Evolutionary conservation across 345 rosid genomes (phyloP).

Genomic region (Pugionium cornutum): DNA sequence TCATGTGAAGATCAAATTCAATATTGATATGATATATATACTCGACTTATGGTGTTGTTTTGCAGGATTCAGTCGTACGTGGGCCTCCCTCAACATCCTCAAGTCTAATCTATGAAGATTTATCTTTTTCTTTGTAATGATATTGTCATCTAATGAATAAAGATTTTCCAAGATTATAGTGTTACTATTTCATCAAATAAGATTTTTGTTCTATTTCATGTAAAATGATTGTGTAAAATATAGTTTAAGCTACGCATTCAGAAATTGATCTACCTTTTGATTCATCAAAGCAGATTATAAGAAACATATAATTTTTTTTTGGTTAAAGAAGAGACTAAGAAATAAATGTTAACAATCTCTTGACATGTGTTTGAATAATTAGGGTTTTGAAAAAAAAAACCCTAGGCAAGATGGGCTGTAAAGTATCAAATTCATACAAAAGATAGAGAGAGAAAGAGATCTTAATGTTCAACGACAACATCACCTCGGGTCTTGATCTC

Average conservation of each 20-base stretch:
- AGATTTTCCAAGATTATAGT: not conserved
- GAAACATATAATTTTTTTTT: not conserved
- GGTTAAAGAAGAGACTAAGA: slow-evolving; percentile 13
- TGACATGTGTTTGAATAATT: slow-evolving; percentile 34
- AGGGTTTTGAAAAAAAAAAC: slow-evolving; percentile 40
- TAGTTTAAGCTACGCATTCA: too few species aligned
- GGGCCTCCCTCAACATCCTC: slow-evolving; percentile 20
- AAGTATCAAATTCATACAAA: slow-evolving; percentile 22
- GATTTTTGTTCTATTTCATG: slow-evolving; percentile 3
- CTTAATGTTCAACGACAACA: slow-evolving; percentile 47
- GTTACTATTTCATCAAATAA: not conserved
- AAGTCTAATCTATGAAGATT: slow-evolving; percentile 6
- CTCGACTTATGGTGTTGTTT: slow-evolving; percentile 6
- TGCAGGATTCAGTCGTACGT: slow-evolving; percentile 19
- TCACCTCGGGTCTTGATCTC: slow-evolving; percentile 62
- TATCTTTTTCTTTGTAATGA: slow-evolving; percentile 7
- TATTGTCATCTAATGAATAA: slow-evolving; percentile 16
- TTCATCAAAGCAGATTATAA: slow-evolving; percentile 8
- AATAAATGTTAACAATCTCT: not conserved
- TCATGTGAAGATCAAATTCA: slow-evolving; percentile 8
- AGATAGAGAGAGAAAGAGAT: slow-evolving; percentile 23
- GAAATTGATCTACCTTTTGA: too few species aligned
- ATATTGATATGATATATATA: not conserved
- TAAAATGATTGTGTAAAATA: slow-evolving; percentile 6
- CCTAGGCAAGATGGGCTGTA: slow-evolving; percentile 34